phyloP scores from a whole-genome alignment of 2,329 filamentous ascomycete genomes.

The Grosmannia penicillata region DNA sequence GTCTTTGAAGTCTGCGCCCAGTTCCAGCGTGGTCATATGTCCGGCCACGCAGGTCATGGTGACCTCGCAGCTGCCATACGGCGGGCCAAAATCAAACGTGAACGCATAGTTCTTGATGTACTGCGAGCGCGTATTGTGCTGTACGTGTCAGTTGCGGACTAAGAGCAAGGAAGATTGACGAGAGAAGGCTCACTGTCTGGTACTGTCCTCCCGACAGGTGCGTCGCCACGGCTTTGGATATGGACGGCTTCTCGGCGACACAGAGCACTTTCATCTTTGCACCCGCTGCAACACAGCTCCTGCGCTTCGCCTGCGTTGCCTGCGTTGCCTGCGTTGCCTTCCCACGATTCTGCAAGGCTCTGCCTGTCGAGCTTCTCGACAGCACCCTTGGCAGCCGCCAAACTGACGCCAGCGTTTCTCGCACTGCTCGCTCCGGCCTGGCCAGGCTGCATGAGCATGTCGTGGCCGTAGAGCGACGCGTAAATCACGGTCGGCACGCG shows the following conservation, averaged over 20 bases:
- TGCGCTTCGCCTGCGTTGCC: too few species aligned
- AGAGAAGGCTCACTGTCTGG: conserved; percentile 52
- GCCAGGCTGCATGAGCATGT: neutral
- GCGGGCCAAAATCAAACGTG: conserved; percentile 66
- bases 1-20: conserved; percentile 55
- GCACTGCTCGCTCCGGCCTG: neutral
- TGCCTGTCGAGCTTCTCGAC: too few species aligned
- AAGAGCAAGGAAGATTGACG: conserved; percentile 2
- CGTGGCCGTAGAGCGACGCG: conserved; percentile 4
- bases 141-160: neutral
- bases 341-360: too few species aligned
- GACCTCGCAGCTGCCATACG: conserved; percentile 70
- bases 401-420: too few species aligned
- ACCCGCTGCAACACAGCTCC: too few species aligned
- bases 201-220: conserved; percentile 70
- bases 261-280: conserved; percentile 41
- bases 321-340: too few species aligned
- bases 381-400: too few species aligned
- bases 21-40: conserved; percentile 72
- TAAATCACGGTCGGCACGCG: neutral
- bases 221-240: conserved; percentile 82
- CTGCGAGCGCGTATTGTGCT: conserved; percentile 55
- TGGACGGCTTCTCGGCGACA: conserved; percentile 64
- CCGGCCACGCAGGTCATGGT: conserved; percentile 91
- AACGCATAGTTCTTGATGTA: conserved; percentile 95